Conservation (phyloP, 2,329 filamentous ascomycete genomes). For the Cytospora chrysosperma region DNA sequence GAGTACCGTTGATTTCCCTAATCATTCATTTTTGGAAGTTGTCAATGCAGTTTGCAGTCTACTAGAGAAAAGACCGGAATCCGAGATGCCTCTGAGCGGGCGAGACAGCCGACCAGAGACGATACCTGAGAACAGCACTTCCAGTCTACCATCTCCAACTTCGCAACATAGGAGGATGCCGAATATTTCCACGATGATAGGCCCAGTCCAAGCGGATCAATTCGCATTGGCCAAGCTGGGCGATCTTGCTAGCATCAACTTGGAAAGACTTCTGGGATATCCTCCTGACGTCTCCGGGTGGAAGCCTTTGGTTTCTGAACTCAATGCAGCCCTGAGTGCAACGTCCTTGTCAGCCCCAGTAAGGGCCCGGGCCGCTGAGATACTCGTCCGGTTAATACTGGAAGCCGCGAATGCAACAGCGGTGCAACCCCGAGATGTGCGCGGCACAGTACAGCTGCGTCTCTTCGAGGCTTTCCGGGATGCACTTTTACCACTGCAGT, state of each 20-base stretch:
- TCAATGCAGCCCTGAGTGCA: constrained; percentile 52
- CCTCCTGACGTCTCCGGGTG: constrained; percentile 72
- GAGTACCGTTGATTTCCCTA: constrained; percentile 88
- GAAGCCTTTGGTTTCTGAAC: constrained; percentile 60
- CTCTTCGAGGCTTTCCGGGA: constrained; percentile 65
- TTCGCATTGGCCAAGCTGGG: constrained; percentile 73
- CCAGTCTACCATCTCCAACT: constrained; percentile 37
- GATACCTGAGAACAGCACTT: constrained; percentile 31
- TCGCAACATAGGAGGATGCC: constrained; percentile 44
- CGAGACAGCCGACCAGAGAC: constrained; percentile 38
- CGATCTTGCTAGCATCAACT: constrained; percentile 71
- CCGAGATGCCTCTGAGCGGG: constrained; percentile 28
- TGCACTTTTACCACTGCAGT: constrained; percentile 59
- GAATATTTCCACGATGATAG: constrained; percentile 46
- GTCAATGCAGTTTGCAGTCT: constrained; percentile 73
- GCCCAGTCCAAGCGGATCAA: constrained; percentile 60
- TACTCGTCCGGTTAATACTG: constrained; percentile 57
- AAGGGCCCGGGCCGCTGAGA: constrained; percentile 61
- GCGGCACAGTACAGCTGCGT: constrained; percentile 67
- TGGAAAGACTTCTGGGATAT: constrained; percentile 69
- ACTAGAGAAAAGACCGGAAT: constrained; percentile 45
- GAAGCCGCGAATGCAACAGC: constrained; percentile 59
- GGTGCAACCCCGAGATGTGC: constrained; percentile 47
- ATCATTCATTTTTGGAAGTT: constrained; percentile 75
- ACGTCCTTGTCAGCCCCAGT: constrained; percentile 50